phyloP scores from a whole-genome alignment of 2,329 filamentous ascomycete species.

The Paraphaeosphaeria sporulosa region DNA sequence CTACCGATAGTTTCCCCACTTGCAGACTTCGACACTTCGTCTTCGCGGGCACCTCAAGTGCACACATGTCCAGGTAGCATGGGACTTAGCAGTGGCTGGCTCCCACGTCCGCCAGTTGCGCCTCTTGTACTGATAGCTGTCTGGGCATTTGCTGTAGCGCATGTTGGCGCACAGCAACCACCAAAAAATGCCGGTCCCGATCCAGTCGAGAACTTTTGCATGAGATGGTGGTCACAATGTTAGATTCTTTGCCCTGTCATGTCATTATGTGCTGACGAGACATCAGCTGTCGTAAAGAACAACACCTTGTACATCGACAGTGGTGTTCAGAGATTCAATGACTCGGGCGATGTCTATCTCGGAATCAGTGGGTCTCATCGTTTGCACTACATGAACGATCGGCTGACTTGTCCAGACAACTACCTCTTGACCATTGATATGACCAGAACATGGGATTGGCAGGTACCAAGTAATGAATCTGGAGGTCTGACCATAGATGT shows the following conservation, averaged over 20 bases:
- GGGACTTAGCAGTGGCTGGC: neutral
- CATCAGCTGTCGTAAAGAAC: slow-evolving; percentile 30
- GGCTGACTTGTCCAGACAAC: slow-evolving; percentile 23
- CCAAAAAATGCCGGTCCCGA: slow-evolving; percentile 17
- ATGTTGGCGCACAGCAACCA: slow-evolving; percentile 14
- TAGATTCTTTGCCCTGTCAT: neutral
- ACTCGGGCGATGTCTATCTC: slow-evolving; percentile 15
- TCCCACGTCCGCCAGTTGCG: neutral
- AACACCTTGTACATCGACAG: slow-evolving; percentile 32
- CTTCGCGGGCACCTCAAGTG: neutral
- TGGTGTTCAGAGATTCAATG: slow-evolving; percentile 32
- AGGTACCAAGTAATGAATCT: slow-evolving; percentile 18
- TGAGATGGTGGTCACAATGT: slow-evolving; percentile 33
- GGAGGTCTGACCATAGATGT: slow-evolving; percentile 17
- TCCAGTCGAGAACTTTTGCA: slow-evolving; percentile 31
- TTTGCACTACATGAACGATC: neutral
- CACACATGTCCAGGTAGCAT: slow-evolving; percentile 9
- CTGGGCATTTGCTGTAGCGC: slow-evolving; percentile 9
- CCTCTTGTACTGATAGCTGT: slow-evolving; percentile 5
- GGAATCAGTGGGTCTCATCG: slow-evolving; percentile 21
- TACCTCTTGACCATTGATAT: slow-evolving; percentile 30
- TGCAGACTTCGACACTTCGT: slow-evolving; percentile 3
- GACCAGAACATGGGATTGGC: slow-evolving; percentile 32
- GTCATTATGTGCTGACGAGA: slow-evolving; percentile 5
- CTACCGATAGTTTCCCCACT: slow-evolving; percentile 7